Percentiles rank a stretch among this genome's conserved stretches.
phyloP scores from a whole-genome alignment of 495 filamentous ascomycete species.

The Xylaria curta region DNA sequence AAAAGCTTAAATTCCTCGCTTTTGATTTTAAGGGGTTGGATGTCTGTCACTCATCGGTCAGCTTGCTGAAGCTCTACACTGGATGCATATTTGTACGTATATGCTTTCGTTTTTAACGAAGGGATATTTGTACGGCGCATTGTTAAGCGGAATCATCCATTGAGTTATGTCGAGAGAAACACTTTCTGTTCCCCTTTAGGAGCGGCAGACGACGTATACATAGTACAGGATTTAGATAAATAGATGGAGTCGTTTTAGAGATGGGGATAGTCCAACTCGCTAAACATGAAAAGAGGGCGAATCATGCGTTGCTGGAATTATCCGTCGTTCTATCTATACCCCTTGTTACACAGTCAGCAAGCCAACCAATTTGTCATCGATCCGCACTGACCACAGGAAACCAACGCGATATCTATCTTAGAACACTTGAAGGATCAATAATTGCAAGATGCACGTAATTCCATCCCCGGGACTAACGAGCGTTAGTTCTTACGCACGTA shows the following conservation, averaged over 20 bases:
- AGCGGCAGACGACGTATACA: neutral
- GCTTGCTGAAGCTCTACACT: neutral
- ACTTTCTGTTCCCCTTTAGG: neutral
- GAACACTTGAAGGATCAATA: neutral
- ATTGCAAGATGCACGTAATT: neutral
- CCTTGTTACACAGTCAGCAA: constrained; percentile 9
- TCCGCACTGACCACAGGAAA: constrained; percentile 88
- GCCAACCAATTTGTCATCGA: constrained; percentile 56
- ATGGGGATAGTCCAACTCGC: neutral
- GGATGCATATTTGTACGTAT: neutral
- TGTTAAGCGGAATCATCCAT: neutral
- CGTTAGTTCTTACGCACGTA: neutral
- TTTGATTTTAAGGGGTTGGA: neutral
- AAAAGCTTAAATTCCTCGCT: neutral
- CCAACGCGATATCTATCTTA: neutral
- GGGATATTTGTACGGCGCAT: neutral
- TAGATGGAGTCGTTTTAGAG: neutral
- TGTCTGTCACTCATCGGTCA: neutral
- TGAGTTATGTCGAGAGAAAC: neutral
- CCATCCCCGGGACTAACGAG: neutral
- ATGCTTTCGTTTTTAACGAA: neutral
- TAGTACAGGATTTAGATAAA: neutral
- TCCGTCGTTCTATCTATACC: neutral
- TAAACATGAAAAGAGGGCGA: neutral
- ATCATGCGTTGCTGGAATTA: neutral